Evolutionary conservation across 2,329 filamentous ascomycete genomes (phyloP).

Genomic region (Cladorrhinum sp.): DNA sequence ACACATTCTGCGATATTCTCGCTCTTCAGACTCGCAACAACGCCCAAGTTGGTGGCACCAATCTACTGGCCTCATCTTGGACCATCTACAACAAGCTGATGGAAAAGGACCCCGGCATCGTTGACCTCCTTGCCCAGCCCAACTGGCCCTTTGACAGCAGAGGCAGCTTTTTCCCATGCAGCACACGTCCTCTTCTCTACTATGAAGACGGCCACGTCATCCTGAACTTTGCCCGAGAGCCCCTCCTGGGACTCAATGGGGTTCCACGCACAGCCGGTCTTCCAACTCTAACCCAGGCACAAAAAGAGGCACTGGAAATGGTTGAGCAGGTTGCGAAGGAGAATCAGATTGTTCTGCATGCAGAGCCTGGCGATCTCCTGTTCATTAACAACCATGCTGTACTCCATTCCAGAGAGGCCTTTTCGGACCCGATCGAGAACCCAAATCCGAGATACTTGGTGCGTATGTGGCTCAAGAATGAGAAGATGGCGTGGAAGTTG

Average conservation of each 20-base stretch:
- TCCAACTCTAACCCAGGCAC: conserved; percentile 45
- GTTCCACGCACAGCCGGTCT: conserved; percentile 49
- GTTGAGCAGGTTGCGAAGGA: conserved; percentile 53
- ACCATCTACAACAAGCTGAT: conserved; percentile 68
- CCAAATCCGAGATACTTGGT: conserved; percentile 55
- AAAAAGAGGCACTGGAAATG: conserved; percentile 55
- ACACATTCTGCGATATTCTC: conserved; percentile 64
- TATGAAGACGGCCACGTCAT: conserved; percentile 49
- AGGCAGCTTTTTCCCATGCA: conserved; percentile 53
- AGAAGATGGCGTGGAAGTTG: conserved; percentile 21
- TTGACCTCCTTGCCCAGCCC: conserved; percentile 57
- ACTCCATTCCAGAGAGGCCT: conserved; percentile 58
- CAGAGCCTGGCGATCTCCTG: conserved; percentile 56
- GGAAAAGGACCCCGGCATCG: conserved; percentile 59
- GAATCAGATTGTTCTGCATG: conserved; percentile 51
- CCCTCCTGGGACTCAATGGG: conserved; percentile 50
- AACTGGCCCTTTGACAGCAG: conserved; percentile 60
- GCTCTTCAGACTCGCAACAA: conserved; percentile 62
- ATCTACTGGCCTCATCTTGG: conserved; percentile 62
- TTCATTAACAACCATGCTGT: conserved; percentile 64
- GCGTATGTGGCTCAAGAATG: conserved; percentile 50
- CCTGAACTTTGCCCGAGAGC: conserved; percentile 57
- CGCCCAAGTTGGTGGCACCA: conserved; percentile 59
- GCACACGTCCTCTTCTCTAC: conserved; percentile 50
- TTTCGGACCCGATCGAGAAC: conserved; percentile 46